Conservation (phyloP, 2,329 filamentous ascomycete species). For the Alternaria longipes region DNA sequence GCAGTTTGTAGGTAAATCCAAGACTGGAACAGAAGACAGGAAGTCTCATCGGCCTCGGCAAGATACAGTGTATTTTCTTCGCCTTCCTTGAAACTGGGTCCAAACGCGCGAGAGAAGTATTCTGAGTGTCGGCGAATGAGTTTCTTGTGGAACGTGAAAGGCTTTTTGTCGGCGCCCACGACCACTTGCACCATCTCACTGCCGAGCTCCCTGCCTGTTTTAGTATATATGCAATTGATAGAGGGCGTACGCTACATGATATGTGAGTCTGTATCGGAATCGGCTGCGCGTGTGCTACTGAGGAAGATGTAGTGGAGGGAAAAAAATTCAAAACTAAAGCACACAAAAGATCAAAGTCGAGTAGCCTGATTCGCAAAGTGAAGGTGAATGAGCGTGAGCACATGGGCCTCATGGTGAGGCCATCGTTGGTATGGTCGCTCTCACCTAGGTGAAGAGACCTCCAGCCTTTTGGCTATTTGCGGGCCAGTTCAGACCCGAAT, state of each 20-base stretch:
- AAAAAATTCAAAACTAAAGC: no score
- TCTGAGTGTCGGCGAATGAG: not conserved
- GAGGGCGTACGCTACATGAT: not conserved
- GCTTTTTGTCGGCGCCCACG: not conserved
- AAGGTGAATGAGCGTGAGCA: not conserved
- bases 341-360: not conserved
- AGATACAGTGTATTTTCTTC: not conserved
- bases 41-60: not conserved
- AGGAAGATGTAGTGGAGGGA: not conserved
- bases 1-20: not conserved
- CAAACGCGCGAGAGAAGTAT: conserved; percentile 2
- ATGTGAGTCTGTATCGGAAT: not conserved
- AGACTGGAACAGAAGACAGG: not conserved
- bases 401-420: not conserved
- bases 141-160: not conserved
- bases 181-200: not conserved
- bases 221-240: not conserved
- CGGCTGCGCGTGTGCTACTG: not conserved
- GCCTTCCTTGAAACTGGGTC: conserved; percentile 1
- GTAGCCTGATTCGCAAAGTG: not conserved
- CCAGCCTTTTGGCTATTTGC: no score
- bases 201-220: not conserved
- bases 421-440: not conserved
- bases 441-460: no score
- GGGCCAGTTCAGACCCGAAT: no score